phyloP scores from a whole-genome alignment of 2,329 filamentous ascomycete species.

The Podosphaera aphanis region DNA sequence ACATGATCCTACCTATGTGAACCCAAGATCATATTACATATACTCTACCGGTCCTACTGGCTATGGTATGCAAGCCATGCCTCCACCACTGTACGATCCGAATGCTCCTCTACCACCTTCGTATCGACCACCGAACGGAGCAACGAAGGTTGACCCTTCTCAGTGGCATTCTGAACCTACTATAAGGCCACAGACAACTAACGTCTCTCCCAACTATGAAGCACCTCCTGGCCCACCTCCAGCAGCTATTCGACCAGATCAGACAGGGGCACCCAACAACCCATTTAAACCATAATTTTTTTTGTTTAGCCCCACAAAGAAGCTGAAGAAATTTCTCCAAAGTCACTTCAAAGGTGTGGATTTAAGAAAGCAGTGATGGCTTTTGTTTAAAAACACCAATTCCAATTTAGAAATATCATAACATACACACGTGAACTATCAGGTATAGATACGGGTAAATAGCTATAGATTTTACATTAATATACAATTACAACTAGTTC shows the following conservation, averaged over 20 bases:
- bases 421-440: slow-evolving; percentile 12
- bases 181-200: slow-evolving; percentile 11
- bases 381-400: background rate
- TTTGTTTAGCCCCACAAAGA: background rate
- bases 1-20: slow-evolving; percentile 23
- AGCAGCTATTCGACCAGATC: slow-evolving; percentile 11
- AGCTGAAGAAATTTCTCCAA: background rate
- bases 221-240: slow-evolving; percentile 28
- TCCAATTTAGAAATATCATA: slow-evolving; percentile 3
- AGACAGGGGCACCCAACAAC: slow-evolving; percentile 17
- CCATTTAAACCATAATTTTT: slow-evolving; percentile 13
- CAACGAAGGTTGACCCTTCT: slow-evolving; percentile 28
- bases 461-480: no score
- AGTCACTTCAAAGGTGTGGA: background rate
- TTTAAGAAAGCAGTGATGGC: slow-evolving; percentile 4
- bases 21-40: slow-evolving; percentile 20
- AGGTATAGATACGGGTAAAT: slow-evolving; percentile 15
- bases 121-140: slow-evolving; percentile 28
- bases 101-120: slow-evolving; percentile 26
- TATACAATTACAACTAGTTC: no score
- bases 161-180: slow-evolving; percentile 20
- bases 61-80: slow-evolving; percentile 28
- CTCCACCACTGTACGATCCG: slow-evolving; percentile 32
- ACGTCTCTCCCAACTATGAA: slow-evolving; percentile 18
- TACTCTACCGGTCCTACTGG: slow-evolving; percentile 17